Evolutionary conservation across 2,329 filamentous ascomycete genomes (phyloP).

Genomic region (Penicillium sp.): DNA sequence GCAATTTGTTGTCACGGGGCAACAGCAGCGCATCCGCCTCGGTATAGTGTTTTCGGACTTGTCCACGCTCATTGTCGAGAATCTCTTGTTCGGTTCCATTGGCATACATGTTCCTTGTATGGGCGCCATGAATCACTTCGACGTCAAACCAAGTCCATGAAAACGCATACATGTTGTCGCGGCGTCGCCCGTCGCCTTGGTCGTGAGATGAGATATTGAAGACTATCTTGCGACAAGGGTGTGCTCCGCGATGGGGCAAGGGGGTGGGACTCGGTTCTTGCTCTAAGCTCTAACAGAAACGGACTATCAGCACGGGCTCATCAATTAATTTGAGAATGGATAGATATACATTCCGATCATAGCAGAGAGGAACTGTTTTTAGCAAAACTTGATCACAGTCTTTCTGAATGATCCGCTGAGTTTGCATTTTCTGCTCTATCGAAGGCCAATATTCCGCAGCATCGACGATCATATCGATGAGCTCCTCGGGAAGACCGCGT

Average conservation of each 20-base stretch:
- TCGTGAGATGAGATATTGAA: conserved; percentile 40
- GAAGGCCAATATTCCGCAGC: conserved; percentile 40
- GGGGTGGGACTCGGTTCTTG: conserved; percentile 19
- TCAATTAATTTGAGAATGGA: neutral
- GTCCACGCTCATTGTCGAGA: conserved; percentile 16
- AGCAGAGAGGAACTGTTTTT: conserved; percentile 40
- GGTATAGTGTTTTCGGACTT: conserved; percentile 17
- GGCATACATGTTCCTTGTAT: conserved; percentile 22
- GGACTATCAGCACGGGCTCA: conserved; percentile 9
- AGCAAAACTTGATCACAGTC: conserved; percentile 38
- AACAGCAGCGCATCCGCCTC: conserved; percentile 30
- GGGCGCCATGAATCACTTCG: conserved; percentile 31
- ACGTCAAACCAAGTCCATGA: conserved; percentile 44
- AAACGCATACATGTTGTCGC: conserved; percentile 27
- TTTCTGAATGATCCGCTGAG: conserved; percentile 25
- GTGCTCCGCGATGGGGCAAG: conserved; percentile 36
- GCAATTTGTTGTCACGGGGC: conserved; percentile 32
- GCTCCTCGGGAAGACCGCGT: conserved; percentile 35
- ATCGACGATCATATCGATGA: conserved; percentile 43
- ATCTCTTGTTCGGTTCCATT: conserved; percentile 18
- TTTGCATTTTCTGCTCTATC: conserved; percentile 20
- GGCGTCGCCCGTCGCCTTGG: conserved; percentile 31
- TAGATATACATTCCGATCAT: conserved; percentile 30
- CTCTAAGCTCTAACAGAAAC: conserved; percentile 15
- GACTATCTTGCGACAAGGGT: conserved; percentile 43